These are phyloP conservation scores for Pestalotiopsis sp. DNA, from an alignment of 2,329 filamentous ascomycete genomes.

Conservation along the genomic window DNA sequence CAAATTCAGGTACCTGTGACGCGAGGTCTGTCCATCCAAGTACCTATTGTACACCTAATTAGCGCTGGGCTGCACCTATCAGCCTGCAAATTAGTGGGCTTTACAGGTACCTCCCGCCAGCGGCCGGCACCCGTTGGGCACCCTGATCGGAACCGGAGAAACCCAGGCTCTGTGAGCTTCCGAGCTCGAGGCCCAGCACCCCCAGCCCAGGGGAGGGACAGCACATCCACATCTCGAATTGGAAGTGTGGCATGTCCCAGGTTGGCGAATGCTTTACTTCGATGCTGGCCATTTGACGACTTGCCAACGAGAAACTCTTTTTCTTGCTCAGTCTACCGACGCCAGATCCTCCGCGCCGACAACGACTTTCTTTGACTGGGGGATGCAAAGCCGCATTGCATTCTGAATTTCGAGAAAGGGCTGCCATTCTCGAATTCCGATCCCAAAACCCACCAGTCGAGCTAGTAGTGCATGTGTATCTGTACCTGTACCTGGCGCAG, in stretches of 20 bases:
- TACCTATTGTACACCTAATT: no score
- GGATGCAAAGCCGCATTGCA: conserved; percentile 13
- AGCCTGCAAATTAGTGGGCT: no score
- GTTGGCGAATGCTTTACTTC: not conserved
- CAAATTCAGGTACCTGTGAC: not conserved
- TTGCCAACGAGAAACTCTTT: not conserved
- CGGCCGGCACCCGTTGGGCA: not conserved
- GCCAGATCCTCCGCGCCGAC: not conserved
- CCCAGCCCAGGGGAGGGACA: conserved; percentile 1
- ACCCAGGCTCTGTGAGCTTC: not conserved
- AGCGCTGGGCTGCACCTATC: not conserved
- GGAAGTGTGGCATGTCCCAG: conserved; percentile 9
- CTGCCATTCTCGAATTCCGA: not conserved
- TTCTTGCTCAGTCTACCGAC: not conserved
- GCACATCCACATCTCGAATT: conserved; percentile 8
- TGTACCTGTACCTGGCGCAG: not conserved
- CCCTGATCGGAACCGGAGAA: conserved; percentile 2
- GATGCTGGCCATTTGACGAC: conserved; percentile 10
- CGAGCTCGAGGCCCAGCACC: not conserved
- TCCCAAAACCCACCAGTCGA: not conserved
- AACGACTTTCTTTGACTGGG: not conserved
- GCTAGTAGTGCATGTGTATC: not conserved
- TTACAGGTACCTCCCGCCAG: not conserved
- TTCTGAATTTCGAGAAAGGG: not conserved
- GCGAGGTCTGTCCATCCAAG: no score